phyloP scores from a whole-genome alignment of 2,329 filamentous ascomycete species.

The Ophiosphaerella korrae region DNA sequence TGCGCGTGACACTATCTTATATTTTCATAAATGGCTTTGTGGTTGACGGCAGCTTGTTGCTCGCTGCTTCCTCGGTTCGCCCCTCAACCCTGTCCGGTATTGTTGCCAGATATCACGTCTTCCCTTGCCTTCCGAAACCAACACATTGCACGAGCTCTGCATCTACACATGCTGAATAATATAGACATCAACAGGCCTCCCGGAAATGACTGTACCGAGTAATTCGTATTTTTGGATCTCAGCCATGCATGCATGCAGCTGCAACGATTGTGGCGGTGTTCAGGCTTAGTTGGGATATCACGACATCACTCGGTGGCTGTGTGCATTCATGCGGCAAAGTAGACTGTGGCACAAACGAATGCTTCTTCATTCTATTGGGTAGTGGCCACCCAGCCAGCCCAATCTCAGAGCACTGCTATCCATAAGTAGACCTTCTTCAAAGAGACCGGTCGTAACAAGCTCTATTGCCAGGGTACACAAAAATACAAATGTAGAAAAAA shows the following conservation, averaged over 20 bases:
- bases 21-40: neutral
- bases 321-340: no score
- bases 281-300: slow-evolving; percentile 6
- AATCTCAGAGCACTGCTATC: no score
- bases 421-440: no score
- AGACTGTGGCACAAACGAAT: neutral
- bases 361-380: neutral
- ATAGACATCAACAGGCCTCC: no score
- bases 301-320: neutral
- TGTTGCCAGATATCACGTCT: slow-evolving; percentile 4
- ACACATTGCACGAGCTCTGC: slow-evolving; percentile 3
- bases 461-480: slow-evolving; percentile 3
- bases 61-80: neutral
- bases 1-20: neutral
- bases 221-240: slow-evolving; percentile 7
- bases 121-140: neutral
- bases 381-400: neutral
- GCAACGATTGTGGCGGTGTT: slow-evolving; percentile 10
- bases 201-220: neutral
- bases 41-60: no score
- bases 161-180: neutral
- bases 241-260: neutral
- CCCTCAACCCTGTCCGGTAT: neutral
- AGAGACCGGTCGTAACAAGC: no score
- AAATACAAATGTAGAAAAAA: slow-evolving; percentile 16